Evolutionary conservation across 129 eudicot species (phyloP), one percentile per base, ranked within the genome.

Genomic region (Lactuca sativa): DNA sequence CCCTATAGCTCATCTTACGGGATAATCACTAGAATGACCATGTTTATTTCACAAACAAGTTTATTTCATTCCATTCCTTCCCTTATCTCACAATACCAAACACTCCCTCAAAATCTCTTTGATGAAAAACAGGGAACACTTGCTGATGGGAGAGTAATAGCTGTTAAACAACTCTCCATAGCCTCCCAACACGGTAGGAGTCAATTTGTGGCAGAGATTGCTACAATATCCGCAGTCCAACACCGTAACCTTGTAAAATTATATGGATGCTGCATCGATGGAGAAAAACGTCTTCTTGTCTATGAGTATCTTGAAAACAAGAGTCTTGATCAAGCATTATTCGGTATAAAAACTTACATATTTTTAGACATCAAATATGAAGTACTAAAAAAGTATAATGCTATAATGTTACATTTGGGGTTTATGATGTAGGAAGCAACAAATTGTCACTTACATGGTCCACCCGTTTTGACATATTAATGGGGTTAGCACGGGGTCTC

Each of bases 111-210:
- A 62, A 11, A 38, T 36, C 8, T 33, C 33, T 62, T 30, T 33
- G n/a, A 51, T 56, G 49, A n/a, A 44, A 15, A 77, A 69, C 77
- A 88, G 91, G 95, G 95, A 40, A 85, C 74, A 30, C 81, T 88
- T 15, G 49, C 3, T 56, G 95, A 88, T 81, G 91, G 80, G 25
- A 82, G 85, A 76, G 74, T 65, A 13, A 78, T 85, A 47, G 91
- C 95, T 67, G 89, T 88, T 30, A 88, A 88, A 75, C 86, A 83
- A 74, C 84, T 88, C 34, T 81, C 92, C 4, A 72, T 85, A 63
- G 82, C 85, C 54, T 87, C 90, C 10, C 69, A 76, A 44, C 95
- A 87, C 3, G 95, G 95, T 44, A 84, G 64, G 74, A 65, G 71
- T 67, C 90, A 87, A 67, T 87, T 87, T 82, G 44, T 82, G 34